Base-by-base conservation (phyloP, 371 early-diverging fungal species). In the Rhizopus sp. region DNA sequence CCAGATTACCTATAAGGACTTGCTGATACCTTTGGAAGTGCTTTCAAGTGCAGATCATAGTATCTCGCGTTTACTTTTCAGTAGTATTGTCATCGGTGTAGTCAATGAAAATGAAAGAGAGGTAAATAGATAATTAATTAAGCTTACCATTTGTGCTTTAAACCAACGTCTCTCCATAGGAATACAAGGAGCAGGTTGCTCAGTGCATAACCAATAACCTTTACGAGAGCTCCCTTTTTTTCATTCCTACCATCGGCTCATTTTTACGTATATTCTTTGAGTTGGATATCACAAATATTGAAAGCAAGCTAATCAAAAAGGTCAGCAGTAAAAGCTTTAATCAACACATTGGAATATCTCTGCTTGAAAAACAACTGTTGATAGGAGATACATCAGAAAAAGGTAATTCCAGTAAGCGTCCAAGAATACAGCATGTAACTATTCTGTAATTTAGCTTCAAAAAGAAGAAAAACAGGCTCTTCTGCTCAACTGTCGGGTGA, bases 11-110 rank as follows among this genome's bases (percentile, higher is more conserved):
- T 55, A 82, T 46, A 75, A 69, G 41, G 90, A 91, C 15, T 55
- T 92, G 1, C 66, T 92, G 1, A 64, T 67, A 8, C 93, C 93
- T 0, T 70, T 92, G 12, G 86, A 88, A 59, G 68, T 69, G 0
- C 65, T 92, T 3, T 83, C 85, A 1, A 64, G 73, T 35, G 60
- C 73, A 23, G 93, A 92, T 63, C 74, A 72, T 10, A 89, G 88
- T n/a, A 76, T 88, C 9, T 78, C 87, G 8, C 82, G 82, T 16
- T 58, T 77, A 35, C 51, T 89, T 3, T 83, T 86, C 52, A 68
- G 80, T 13, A 68, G 64, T 6, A 47, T 90, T 9, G 66, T 80
- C 1, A 71, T 74, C 6, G 50, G 78, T 12, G 62, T 85, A 23
- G 59, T 76, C 17, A 55, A 67, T 0, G 68, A 73, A 16, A 73